A percentile compares a stretch with the other conserved stretches of the same genome.
Evolutionary conservation across 768 basidiomycete genomes (phyloP).

Genomic region (Tulasnella sp.): DNA sequence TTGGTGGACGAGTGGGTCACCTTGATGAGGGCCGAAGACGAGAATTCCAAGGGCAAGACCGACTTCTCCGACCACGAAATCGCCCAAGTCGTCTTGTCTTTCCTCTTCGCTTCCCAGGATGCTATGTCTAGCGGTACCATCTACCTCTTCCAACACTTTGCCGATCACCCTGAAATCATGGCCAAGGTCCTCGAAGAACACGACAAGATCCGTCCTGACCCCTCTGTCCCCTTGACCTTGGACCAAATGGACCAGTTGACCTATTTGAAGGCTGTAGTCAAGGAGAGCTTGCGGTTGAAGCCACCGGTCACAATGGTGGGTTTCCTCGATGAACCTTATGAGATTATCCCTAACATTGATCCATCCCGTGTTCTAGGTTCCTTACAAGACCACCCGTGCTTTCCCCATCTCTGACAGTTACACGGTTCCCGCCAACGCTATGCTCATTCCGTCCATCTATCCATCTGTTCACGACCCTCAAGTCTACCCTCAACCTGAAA

Average conservation of each 20-base stretch:
- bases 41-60: conserved; percentile 51
- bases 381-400: conserved; percentile 78
- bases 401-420: conserved; percentile 92
- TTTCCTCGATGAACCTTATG: conserved; percentile 6
- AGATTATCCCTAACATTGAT: conserved; percentile 14
- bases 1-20: conserved; percentile 89
- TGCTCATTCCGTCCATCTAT: conserved; percentile 92
- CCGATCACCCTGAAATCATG: conserved; percentile 81
- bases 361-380: conserved; percentile 44
- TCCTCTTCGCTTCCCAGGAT: conserved; percentile 94
- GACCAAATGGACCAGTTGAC: conserved; percentile 89
- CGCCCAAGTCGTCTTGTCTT: conserved; percentile 93
- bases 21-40: conserved; percentile 48
- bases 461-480: conserved; percentile 83
- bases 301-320: conserved; percentile 94
- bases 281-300: conserved; percentile 82
- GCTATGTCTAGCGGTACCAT: conserved; percentile 97
- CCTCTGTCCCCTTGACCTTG: conserved; percentile 64
- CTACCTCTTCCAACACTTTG: conserved; percentile 92
- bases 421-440: conserved; percentile 80
- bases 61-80: conserved; percentile 93
- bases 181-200: conserved; percentile 89
- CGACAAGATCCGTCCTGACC: conserved; percentile 64
- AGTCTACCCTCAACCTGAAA: conserved; percentile 79
- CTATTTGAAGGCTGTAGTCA: conserved; percentile 84